Evolutionary conservation across 495 filamentous ascomycete genomes (phyloP), one percentile per base, ranked within the genome.

Genomic region (Aspergillus haitiensis): DNA sequence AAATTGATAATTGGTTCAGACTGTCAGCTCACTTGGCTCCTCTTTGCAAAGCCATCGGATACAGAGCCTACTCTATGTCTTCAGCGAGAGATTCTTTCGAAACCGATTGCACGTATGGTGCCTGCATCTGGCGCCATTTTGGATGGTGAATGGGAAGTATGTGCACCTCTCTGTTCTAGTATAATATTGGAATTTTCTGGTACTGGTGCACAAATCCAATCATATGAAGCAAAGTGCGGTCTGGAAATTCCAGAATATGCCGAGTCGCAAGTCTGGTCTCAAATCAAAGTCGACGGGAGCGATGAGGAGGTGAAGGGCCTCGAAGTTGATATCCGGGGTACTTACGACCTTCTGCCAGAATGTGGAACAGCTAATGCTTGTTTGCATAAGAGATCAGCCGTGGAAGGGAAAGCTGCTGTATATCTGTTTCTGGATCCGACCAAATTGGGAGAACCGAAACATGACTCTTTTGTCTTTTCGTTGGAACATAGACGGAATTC

Each of bases 371-470:
- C 91, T 0, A 78, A 73, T 44, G 74, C 78, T 7, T 76, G 77
- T 35, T 73, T 93, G 8, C 85, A 90, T 58, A 80, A 73, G 56
- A 67, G 69, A 32, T 48, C 63, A 21, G 55, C 54, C 5, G 56
- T 39, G 6, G 52, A 60, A 6, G 46, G 56, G 13, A 59, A 64
- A 5, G 61, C 69, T 35, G 58, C 73, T 0, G 34, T 88, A 5
- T 93, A 81, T 59, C 71, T 93, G 16, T 91, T 91, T 69, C 74
- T 88, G 46, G 88, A 93, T 40, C 81, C 82, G 0, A 69, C 72
- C 3, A 78, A 74, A 39, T 70, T 78, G 10, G 78, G 79, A 4
- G 55, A 71, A 15, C 66, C 77, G 0, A 61, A 72, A 0, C 46
- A 81, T 4, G 89, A 93, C 67, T 65, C 65, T 1, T 93, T 85